Evolutionary conservation across 2,329 filamentous ascomycete genomes (phyloP).

Genomic region (Fusarium multiceps): DNA sequence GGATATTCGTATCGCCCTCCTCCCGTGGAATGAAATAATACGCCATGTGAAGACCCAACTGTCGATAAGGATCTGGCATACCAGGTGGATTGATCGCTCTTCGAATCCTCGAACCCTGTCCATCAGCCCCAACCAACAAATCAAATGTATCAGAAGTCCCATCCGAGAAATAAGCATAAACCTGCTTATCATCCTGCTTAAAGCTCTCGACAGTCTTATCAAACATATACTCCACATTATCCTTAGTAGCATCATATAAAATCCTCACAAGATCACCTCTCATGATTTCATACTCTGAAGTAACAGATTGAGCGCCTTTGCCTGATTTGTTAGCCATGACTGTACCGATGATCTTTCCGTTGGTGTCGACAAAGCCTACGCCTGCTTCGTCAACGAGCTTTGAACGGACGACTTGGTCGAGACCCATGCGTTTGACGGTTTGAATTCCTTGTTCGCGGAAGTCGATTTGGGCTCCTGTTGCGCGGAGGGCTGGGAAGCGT

Average conservation of each 20-base stretch:
- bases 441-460: conserved; percentile 30
- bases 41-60: conserved; percentile 36
- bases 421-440: conserved; percentile 18
- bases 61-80: conserved; percentile 25
- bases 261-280: conserved; percentile 61
- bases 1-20: conserved; percentile 24
- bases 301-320: conserved; percentile 51
- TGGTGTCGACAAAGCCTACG: conserved; percentile 2
- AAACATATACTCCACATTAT: conserved; percentile 14
- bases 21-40: conserved; percentile 32
- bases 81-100: conserved; percentile 4
- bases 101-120: conserved; percentile 27
- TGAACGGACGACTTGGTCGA: conserved; percentile 1
- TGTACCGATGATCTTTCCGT: conserved; percentile 17
- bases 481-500: conserved; percentile 41
- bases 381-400: conserved; percentile 25
- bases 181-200: conserved; percentile 25
- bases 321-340: conserved; percentile 29
- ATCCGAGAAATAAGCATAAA: conserved; percentile 25
- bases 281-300: conserved; percentile 66
- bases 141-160: conserved; percentile 21
- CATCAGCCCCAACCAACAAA: conserved; percentile 28
- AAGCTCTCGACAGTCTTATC: conserved; percentile 20
- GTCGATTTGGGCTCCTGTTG: conserved; percentile 32
- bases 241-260: conserved; percentile 48